These are phyloP conservation scores for Aspergillus ostianus DNA, from an alignment of 495 filamentous ascomycete species.

Conservation along the genomic window DNA sequence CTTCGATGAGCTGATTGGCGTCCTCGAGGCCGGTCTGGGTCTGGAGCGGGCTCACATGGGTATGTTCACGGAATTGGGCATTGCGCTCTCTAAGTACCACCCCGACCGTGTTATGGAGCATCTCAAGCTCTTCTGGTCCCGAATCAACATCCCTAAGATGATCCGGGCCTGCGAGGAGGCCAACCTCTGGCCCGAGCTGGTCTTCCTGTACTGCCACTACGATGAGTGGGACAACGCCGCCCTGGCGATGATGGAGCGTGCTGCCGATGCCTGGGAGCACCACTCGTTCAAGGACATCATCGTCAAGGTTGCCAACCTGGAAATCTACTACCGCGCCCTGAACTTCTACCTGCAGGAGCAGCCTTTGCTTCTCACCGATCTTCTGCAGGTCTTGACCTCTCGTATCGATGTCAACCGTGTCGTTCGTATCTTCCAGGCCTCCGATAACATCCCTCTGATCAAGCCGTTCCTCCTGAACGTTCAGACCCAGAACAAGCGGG, in stretches of 20 bases:
- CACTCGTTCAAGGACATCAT: slow-evolving; percentile 99
- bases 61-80: slow-evolving; percentile 96
- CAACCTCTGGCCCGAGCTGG: slow-evolving; percentile 94
- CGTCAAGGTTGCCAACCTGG: slow-evolving; percentile 96
- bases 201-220: slow-evolving; percentile 99
- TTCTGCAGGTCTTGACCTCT: slow-evolving; percentile 85
- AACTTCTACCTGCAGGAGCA: slow-evolving; percentile 99
- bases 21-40: slow-evolving; percentile 94
- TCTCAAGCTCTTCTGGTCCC: slow-evolving; percentile 96
- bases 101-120: slow-evolving; percentile 98
- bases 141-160: slow-evolving; percentile 98
- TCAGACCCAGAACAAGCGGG: slow-evolving; percentile 94
- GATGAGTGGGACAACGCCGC: slow-evolving; percentile 99
- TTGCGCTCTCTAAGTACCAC: slow-evolving; percentile 94
- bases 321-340: slow-evolving; percentile 97
- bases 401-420: slow-evolving; percentile 98
- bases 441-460: slow-evolving; percentile 96
- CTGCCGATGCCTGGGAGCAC: slow-evolving; percentile 98
- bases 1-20: slow-evolving; percentile 93
- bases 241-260: slow-evolving; percentile 98
- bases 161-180: slow-evolving; percentile 94
- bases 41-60: slow-evolving; percentile 89
- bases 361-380: slow-evolving; percentile 89
- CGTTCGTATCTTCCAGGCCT: slow-evolving; percentile 96
- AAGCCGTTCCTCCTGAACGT: slow-evolving; percentile 99